Conservation (phyloP, 306 rosid species). For the Casuarina cunninghamiana region DNA sequence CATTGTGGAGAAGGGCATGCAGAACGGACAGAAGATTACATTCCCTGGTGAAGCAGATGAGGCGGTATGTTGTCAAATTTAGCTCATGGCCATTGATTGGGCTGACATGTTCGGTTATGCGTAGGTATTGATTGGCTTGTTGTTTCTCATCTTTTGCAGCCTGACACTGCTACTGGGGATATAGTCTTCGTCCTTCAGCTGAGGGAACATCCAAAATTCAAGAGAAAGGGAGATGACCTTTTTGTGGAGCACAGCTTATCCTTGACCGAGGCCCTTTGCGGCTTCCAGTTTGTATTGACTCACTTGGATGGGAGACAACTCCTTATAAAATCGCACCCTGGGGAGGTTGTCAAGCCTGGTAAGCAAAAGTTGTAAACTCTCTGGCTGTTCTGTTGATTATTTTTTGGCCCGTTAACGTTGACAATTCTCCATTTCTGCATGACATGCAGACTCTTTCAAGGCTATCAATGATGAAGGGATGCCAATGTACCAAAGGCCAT, state of each 20-base stretch:
- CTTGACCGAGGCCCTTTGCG: slow-evolving; percentile 70
- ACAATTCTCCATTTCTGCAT: not conserved
- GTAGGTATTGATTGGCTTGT: slow-evolving; percentile 18
- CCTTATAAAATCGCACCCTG: slow-evolving; percentile 62
- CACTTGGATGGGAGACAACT: slow-evolving; percentile 70
- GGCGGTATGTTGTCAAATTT: slow-evolving; percentile 46
- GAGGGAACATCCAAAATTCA: slow-evolving; percentile 81
- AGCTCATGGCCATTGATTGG: not conserved
- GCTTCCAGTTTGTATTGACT: slow-evolving; percentile 65
- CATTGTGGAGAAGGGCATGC: slow-evolving; percentile 89
- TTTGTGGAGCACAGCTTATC: slow-evolving; percentile 70
- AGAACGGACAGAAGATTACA: slow-evolving; percentile 77
- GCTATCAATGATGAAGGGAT: slow-evolving; percentile 89
- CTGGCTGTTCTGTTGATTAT: not conserved
- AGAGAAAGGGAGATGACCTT: slow-evolving; percentile 69
- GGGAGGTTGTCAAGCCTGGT: slow-evolving; percentile 78
- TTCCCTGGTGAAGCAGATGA: slow-evolving; percentile 95
- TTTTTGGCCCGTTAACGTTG: not conserved
- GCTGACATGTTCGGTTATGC: not conserved
- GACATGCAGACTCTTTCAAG: slow-evolving; percentile 70
- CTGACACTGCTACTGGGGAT: slow-evolving; percentile 79
- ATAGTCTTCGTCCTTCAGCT: slow-evolving; percentile 74
- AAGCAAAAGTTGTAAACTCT: slow-evolving; percentile 9
- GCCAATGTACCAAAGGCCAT: slow-evolving; percentile 90
- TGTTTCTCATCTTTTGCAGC: slow-evolving; percentile 42